A percentile compares a stretch with the other conserved stretches of the same genome.
phyloP scores from a whole-genome alignment of 129 eudicot species.

The Apium graveolens region DNA sequence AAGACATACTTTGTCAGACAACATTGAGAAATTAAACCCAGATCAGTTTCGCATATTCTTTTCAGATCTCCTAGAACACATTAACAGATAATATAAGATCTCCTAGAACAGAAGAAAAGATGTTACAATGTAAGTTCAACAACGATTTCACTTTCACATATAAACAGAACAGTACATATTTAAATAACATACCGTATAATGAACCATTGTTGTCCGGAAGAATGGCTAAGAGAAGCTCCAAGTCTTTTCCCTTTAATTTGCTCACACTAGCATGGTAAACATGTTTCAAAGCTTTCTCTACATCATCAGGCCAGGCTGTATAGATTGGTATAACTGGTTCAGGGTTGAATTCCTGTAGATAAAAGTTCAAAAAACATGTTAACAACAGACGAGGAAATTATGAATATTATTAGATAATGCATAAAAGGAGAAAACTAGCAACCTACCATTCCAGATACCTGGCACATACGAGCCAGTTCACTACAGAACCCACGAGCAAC shows the following conservation, averaged over 20 bases:
- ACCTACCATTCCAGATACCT: conserved; percentile 84
- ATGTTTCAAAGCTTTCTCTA: conserved; percentile 72
- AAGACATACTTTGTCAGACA: conserved; percentile 87
- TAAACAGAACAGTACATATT: neutral
- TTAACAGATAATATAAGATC: neutral
- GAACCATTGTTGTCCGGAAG: conserved; percentile 83
- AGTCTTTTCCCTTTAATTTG: conserved; percentile 59
- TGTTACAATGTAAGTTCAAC: neutral
- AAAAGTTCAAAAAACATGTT: too few species aligned
- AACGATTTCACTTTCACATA: conserved; percentile 1
- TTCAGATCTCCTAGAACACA: conserved; percentile 57
- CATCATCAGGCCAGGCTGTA: conserved; percentile 71
- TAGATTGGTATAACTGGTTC: conserved; percentile 73
- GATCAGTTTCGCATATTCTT: conserved; percentile 93
- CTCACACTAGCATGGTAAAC: conserved; percentile 64
- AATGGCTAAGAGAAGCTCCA: conserved; percentile 73
- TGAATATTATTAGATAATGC: too few species aligned
- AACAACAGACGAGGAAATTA: too few species aligned
- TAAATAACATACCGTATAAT: conserved; percentile 54
- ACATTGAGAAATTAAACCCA: conserved; percentile 82
- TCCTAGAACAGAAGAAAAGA: neutral
- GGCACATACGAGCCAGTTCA: conserved; percentile 91
- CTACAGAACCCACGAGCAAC: conserved; percentile 69
- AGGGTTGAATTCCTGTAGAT: conserved; percentile 62
- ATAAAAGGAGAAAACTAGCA: neutral